A percentile compares a stretch with the other conserved stretches of the same genome.
Conservation (phyloP, 106 monocot species). For the Gastrodia elata region DNA sequence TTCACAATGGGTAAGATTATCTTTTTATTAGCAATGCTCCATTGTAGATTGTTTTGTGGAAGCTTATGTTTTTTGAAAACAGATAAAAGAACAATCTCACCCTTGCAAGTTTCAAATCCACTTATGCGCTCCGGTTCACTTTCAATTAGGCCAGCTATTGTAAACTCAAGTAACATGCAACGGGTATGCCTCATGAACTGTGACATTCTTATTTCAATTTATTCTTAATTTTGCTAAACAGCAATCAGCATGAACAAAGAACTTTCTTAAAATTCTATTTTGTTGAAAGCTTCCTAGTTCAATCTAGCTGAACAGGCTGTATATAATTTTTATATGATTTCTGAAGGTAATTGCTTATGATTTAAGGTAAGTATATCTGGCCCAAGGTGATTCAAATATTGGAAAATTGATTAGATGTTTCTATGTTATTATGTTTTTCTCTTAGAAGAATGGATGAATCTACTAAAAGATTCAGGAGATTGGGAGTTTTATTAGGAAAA, state of each 20-base stretch:
- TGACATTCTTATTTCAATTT: not conserved
- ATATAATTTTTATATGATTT: not conserved
- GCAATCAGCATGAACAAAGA: not conserved
- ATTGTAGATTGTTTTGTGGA: not conserved
- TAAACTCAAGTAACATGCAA: conserved; percentile 27
- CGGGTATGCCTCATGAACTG: conserved; percentile 31
- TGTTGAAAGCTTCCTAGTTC: too few relatives aligned
- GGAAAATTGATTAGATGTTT: not conserved
- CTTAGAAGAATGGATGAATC: too few relatives aligned
- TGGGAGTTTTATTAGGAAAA: too few relatives aligned
- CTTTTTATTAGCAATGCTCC: not conserved
- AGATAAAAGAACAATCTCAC: conserved; percentile 48
- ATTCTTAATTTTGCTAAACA: not conserved
- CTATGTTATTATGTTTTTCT: not conserved
- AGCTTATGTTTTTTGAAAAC: conserved; percentile 12
- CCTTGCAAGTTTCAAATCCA: conserved; percentile 32
- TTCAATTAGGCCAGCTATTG: conserved; percentile 26
- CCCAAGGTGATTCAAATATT: not conserved
- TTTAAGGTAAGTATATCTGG: too few relatives aligned
- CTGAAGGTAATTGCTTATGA: not conserved
- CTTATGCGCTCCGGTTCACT: conserved; percentile 54
- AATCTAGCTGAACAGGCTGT: not conserved
- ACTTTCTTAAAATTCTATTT: not conserved
- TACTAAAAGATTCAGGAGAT: too few relatives aligned
- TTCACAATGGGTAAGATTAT: conserved; percentile 16